Percentiles rank a stretch among this genome's conserved stretches.
Evolutionary conservation across 805 yeast genomes (phyloP).

Genomic region (Candida germanica): DNA sequence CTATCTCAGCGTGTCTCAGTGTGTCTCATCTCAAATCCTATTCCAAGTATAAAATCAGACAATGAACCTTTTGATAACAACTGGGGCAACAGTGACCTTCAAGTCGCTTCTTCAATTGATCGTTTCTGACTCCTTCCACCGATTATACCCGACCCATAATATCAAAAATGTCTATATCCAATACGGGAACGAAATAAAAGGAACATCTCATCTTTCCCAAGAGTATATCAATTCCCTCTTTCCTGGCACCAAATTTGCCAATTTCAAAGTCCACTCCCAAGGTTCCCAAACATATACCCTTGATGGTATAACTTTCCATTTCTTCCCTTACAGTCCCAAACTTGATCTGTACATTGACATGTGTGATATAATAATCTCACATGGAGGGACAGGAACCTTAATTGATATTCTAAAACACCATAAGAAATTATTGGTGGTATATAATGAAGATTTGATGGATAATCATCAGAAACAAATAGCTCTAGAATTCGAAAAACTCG

Average conservation of each 20-base stretch:
- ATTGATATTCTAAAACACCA: slow-evolving; percentile 63
- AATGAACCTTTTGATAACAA: slow-evolving; percentile 53
- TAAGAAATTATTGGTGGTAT: slow-evolving; percentile 65
- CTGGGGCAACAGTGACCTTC: slow-evolving; percentile 92
- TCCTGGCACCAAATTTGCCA: background rate
- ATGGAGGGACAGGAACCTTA: slow-evolving; percentile 91
- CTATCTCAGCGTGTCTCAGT: background rate
- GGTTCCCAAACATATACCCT: background rate
- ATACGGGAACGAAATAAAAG: slow-evolving; percentile 31
- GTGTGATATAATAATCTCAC: slow-evolving; percentile 71
- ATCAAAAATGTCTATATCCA: slow-evolving; percentile 15
- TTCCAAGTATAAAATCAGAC: background rate
- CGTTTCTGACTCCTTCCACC: slow-evolving; percentile 2
- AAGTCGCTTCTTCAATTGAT: slow-evolving; percentile 43
- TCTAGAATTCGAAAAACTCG: slow-evolving; percentile 10
- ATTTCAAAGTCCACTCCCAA: background rate
- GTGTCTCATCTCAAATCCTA: background rate
- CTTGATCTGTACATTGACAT: slow-evolving; percentile 35
- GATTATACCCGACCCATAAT: background rate
- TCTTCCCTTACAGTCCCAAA: slow-evolving; percentile 28
- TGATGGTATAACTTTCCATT: slow-evolving; percentile 10
- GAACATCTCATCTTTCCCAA: slow-evolving; percentile 21
- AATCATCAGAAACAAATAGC: slow-evolving; percentile 86
- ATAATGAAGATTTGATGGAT: slow-evolving; percentile 73
- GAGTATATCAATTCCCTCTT: slow-evolving; percentile 18